Percentiles rank a stretch among this genome's conserved stretches.
phyloP scores from a whole-genome alignment of 371 early-diverging fungal species.

The Saksenaea vasiformis region DNA sequence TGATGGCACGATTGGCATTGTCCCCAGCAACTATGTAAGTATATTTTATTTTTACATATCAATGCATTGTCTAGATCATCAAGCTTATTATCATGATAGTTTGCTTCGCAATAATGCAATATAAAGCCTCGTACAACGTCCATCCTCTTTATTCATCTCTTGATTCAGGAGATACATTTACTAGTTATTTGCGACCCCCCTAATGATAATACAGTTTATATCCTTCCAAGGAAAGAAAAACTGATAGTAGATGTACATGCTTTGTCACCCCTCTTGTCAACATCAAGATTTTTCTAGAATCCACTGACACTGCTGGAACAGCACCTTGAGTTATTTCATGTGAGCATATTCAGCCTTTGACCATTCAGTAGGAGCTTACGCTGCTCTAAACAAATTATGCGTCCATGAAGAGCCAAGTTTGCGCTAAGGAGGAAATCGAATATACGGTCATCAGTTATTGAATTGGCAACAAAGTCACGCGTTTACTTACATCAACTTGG shows the following conservation, averaged over 20 bases:
- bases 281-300: background rate
- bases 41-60: background rate
- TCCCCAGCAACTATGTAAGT: slow-evolving; percentile 86
- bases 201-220: slow-evolving; percentile 3
- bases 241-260: too few relatives aligned
- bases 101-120: background rate
- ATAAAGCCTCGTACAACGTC: background rate
- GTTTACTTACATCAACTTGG: too few relatives aligned
- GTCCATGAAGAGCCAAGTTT: too few relatives aligned
- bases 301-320: too few relatives aligned
- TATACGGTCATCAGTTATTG: too few relatives aligned
- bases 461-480: too few relatives aligned
- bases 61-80: background rate
- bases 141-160: background rate
- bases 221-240: background rate
- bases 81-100: background rate
- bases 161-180: slow-evolving; percentile 1
- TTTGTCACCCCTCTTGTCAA: background rate
- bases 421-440: too few relatives aligned
- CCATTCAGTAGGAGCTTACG: too few relatives aligned
- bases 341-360: too few relatives aligned
- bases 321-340: too few relatives aligned
- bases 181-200: background rate
- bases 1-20: slow-evolving; percentile 88
- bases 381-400: too few relatives aligned